phyloP scores from a whole-genome alignment of 768 basidiomycete species.

The Leccinum olivaceopallidum region DNA sequence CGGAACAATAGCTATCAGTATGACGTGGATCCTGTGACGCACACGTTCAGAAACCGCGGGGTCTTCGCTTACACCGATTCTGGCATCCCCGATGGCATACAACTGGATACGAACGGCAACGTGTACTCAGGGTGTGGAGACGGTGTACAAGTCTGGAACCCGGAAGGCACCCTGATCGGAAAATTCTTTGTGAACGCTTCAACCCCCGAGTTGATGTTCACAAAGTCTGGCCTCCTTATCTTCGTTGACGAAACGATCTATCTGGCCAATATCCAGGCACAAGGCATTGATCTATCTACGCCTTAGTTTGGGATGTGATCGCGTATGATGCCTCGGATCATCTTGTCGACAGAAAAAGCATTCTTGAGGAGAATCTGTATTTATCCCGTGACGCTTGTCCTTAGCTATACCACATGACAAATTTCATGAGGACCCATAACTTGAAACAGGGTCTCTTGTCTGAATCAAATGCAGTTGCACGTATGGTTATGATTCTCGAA shows the following conservation, averaged over 20 bases:
- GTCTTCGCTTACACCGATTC: constrained; percentile 68
- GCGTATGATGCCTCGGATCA: not conserved
- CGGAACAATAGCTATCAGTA: constrained; percentile 56
- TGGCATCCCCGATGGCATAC: constrained; percentile 67
- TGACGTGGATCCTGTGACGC: constrained; percentile 58
- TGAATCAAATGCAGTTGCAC: not conserved
- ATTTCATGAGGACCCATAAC: not conserved
- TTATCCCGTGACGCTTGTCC: not conserved
- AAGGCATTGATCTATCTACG: constrained; percentile 23
- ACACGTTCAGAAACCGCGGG: constrained; percentile 58
- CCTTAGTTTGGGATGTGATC: constrained; percentile 1
- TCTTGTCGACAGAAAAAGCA: not conserved
- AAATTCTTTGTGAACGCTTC: constrained; percentile 28
- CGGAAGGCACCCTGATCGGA: constrained; percentile 50
- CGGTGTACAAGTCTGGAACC: constrained; percentile 63
- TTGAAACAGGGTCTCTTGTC: not conserved
- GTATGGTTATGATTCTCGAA: not conserved
- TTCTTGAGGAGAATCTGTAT: not conserved
- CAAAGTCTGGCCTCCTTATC: constrained; percentile 41
- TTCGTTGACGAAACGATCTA: constrained; percentile 41
- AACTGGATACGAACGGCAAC: constrained; percentile 63
- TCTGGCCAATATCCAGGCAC: constrained; percentile 37
- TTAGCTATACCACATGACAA: not conserved
- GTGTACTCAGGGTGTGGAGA: constrained; percentile 71
- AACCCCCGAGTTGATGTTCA: constrained; percentile 42